phyloP scores from a whole-genome alignment of 176 grass and related monocot species.

The Musa schizocarpa region DNA sequence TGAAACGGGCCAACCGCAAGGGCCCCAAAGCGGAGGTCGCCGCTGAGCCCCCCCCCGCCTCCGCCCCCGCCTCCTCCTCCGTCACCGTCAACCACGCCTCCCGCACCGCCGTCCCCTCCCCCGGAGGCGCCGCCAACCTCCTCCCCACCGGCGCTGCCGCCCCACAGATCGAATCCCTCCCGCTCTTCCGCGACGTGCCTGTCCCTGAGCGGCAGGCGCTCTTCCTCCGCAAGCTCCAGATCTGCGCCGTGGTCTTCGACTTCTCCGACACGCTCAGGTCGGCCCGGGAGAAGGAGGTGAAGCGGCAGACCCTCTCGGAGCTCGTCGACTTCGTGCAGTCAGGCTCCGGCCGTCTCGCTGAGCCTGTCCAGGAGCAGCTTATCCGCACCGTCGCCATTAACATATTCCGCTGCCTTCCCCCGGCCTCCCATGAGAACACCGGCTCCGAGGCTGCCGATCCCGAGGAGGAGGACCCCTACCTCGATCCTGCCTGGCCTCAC shows the following conservation, averaged over 20 bases:
- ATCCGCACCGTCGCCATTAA: background rate
- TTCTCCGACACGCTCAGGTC: background rate
- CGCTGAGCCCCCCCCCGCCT: background rate
- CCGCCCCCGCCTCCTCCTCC: background rate
- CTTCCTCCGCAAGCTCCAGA: background rate
- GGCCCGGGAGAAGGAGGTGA: background rate
- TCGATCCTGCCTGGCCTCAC: background rate
- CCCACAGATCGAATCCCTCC: background rate
- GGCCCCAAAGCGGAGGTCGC: background rate
- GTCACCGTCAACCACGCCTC: no score
- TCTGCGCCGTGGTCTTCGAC: background rate
- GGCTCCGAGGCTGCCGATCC: constrained; percentile 1
- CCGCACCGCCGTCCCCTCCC: background rate
- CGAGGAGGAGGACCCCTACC: constrained; percentile 1
- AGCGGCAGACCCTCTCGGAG: background rate
- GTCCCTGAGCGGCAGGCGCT: background rate
- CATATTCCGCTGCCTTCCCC: constrained; percentile 1
- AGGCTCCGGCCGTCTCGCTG: background rate
- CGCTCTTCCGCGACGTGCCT: background rate
- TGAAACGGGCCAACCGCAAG: background rate
- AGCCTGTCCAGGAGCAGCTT: background rate
- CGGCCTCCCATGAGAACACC: constrained; percentile 1
- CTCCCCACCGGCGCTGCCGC: background rate
- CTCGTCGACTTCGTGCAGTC: constrained; percentile 3
- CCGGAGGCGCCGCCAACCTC: background rate